Percentiles rank a stretch among this genome's conserved stretches.
These are phyloP conservation scores for Truncatella angustata DNA, from an alignment of 2,329 filamentous ascomycete species.

Conservation along the genomic window DNA sequence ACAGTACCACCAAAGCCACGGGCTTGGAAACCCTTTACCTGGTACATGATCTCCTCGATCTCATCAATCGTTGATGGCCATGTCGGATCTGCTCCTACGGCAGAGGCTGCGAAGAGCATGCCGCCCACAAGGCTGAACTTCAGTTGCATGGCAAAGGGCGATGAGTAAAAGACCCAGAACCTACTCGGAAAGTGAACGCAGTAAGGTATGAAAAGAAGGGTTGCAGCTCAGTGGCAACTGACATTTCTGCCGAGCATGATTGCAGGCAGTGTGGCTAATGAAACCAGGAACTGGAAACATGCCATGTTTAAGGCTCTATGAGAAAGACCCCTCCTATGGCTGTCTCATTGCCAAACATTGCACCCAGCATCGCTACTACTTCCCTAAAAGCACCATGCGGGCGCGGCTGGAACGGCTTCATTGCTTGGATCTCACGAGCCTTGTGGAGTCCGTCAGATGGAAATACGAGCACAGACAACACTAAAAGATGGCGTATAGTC, in stretches of 20 bases:
- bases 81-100: constrained; percentile 48
- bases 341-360: no score
- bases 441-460: background rate
- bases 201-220: no score
- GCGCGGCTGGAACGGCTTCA: background rate
- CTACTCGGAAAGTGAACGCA: no score
- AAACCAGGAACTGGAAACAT: no score
- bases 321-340: no score
- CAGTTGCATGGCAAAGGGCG: constrained; percentile 26
- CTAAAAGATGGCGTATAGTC: background rate
- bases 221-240: no score
- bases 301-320: no score
- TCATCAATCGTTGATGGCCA: constrained; percentile 61
- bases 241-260: no score
- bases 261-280: no score
- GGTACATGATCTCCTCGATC: constrained; percentile 63
- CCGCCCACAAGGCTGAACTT: constrained; percentile 26
- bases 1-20: constrained; percentile 56
- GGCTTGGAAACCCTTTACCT: constrained; percentile 52
- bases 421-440: background rate
- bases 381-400: background rate
- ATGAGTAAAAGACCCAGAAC: no score
- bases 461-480: background rate
- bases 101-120: constrained; percentile 34
- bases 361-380: no score